Evolutionary conservation across 2,329 filamentous ascomycete species (phyloP).

Genomic region (Ascochyta rabiei): DNA sequence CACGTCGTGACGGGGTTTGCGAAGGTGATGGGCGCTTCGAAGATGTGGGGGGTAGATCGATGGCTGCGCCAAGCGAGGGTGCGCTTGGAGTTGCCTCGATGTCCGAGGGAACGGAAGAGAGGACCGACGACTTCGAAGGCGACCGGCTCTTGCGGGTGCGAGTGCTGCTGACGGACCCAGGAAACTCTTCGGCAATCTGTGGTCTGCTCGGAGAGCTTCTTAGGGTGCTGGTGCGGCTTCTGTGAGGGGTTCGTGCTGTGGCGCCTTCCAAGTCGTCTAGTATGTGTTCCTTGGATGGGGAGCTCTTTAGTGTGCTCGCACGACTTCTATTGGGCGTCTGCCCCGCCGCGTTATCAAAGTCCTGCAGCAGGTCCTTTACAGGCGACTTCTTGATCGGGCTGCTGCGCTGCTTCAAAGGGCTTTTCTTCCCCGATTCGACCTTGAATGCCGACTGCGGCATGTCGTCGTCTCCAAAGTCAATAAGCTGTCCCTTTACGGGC

Average conservation of each 20-base stretch:
- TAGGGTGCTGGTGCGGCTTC: neutral
- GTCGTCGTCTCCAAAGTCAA: conserved; percentile 29
- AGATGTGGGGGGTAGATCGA: conserved; percentile 23
- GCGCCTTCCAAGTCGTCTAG: neutral
- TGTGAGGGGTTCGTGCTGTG: neutral
- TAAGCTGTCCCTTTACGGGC: conserved; percentile 30
- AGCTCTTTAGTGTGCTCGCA: conserved; percentile 4
- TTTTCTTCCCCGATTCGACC: conserved; percentile 38
- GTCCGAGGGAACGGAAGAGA: conserved; percentile 24
- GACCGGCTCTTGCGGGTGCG: conserved; percentile 37
- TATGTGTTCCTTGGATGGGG: conserved; percentile 2
- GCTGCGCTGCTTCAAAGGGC: conserved; percentile 32
- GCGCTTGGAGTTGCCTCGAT: conserved; percentile 22
- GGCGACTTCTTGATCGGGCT: conserved; percentile 42
- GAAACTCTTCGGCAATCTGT: conserved; percentile 20
- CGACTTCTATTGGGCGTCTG: conserved; percentile 9
- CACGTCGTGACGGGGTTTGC: conserved; percentile 22
- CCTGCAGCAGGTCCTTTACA: conserved; percentile 34
- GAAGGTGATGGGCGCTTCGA: conserved; percentile 26
- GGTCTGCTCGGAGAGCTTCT: conserved; percentile 31
- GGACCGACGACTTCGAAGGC: conserved; percentile 35
- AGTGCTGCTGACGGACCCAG: conserved; percentile 35
- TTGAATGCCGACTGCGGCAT: conserved; percentile 42
- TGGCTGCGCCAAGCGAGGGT: conserved; percentile 18
- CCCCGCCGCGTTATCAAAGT: conserved; percentile 30